Percentiles rank a stretch among this genome's conserved stretches.
These are phyloP conservation scores for Cladosporium sp. DNA, from an alignment of 2,329 filamentous ascomycete species.

Conservation along the genomic window DNA sequence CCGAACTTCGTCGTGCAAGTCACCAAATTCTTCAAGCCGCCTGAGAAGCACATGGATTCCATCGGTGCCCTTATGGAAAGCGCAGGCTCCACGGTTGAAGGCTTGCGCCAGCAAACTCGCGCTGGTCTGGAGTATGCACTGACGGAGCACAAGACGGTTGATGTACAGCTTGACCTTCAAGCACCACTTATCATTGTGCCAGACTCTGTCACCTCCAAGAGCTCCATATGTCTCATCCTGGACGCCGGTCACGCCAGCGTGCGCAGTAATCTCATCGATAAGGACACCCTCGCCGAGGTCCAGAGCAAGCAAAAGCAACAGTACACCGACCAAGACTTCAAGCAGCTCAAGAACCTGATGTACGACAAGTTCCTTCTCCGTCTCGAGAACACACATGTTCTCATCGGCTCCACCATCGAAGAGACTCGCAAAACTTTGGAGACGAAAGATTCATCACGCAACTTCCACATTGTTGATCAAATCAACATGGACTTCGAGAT, in stretches of 20 bases:
- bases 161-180: conserved; percentile 91
- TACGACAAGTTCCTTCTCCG: conserved; percentile 97
- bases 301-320: conserved; percentile 84
- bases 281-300: conserved; percentile 82
- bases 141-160: conserved; percentile 96
- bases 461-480: conserved; percentile 86
- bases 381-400: conserved; percentile 86
- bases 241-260: conserved; percentile 96
- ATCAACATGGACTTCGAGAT: conserved; percentile 97
- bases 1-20: conserved; percentile 88
- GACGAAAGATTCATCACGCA: conserved; percentile 59
- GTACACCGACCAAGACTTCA: conserved; percentile 86
- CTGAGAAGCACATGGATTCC: conserved; percentile 96
- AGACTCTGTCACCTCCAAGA: conserved; percentile 78
- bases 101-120: conserved; percentile 88
- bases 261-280: conserved; percentile 88
- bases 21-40: conserved; percentile 92
- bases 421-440: conserved; percentile 80
- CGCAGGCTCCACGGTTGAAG: conserved; percentile 92
- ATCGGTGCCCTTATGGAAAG: conserved; percentile 94
- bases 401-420: conserved; percentile 91
- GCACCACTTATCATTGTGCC: conserved; percentile 95
- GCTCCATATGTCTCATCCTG: conserved; percentile 83
- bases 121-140: conserved; percentile 94
- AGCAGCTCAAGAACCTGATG: conserved; percentile 85